phyloP scores from a whole-genome alignment of 2,329 filamentous ascomycete species.

The Cryphonectria carpinicola region DNA sequence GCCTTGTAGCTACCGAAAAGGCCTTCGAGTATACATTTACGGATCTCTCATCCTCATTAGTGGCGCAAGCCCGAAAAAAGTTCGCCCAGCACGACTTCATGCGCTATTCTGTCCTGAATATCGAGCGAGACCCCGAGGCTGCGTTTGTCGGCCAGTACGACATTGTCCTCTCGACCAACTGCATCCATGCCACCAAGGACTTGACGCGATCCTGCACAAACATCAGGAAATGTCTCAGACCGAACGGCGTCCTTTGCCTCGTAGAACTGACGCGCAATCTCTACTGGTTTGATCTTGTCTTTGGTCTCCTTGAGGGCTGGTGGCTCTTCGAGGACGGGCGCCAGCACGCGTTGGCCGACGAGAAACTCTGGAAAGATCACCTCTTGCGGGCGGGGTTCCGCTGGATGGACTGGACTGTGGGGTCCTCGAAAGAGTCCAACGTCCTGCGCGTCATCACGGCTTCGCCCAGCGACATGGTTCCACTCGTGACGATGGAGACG shows the following conservation, averaged over 20 bases:
- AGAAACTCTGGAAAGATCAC: slow-evolving; percentile 32
- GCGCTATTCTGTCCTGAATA: slow-evolving; percentile 36
- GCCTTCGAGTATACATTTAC: slow-evolving; percentile 45
- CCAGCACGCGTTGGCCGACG: slow-evolving; percentile 31
- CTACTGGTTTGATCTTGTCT: slow-evolving; percentile 39
- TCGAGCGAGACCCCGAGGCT: slow-evolving; percentile 34
- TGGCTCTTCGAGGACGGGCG: slow-evolving; percentile 40
- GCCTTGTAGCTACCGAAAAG: slow-evolving; percentile 30
- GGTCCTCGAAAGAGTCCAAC: slow-evolving; percentile 33
- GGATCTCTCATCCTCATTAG: slow-evolving; percentile 43
- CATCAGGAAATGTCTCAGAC: slow-evolving; percentile 35
- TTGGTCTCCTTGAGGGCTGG: slow-evolving; percentile 43
- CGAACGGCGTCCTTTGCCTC: slow-evolving; percentile 37
- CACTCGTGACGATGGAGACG: slow-evolving; percentile 25
- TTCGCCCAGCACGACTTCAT: slow-evolving; percentile 33
- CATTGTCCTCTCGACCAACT: slow-evolving; percentile 42
- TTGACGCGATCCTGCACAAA: slow-evolving; percentile 33
- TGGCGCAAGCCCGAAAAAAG: slow-evolving; percentile 35
- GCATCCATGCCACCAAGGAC: slow-evolving; percentile 41
- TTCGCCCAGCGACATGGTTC: slow-evolving; percentile 25
- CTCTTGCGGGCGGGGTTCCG: slow-evolving; percentile 33
- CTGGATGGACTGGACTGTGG: slow-evolving; percentile 35
- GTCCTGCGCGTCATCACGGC: slow-evolving; percentile 35
- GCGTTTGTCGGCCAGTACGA: slow-evolving; percentile 33
- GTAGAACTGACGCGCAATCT: slow-evolving; percentile 38